Evolutionary conservation across 179 eudicot species (phyloP).

Genomic region (Kewa caespitosa): DNA sequence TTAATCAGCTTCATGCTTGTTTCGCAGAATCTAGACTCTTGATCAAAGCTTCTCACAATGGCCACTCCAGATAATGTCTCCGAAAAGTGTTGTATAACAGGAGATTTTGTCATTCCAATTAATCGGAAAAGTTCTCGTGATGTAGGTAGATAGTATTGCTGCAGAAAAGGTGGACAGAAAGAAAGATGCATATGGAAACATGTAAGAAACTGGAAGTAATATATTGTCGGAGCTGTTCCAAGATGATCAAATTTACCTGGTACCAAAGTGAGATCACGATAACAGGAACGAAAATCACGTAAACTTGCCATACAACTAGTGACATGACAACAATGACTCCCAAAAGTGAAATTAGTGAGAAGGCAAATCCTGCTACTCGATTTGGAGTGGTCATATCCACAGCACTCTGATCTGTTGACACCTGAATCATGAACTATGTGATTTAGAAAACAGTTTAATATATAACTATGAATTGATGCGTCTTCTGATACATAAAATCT

Average conservation of each 20-base stretch:
- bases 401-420: constrained; percentile 78
- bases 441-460: neutral
- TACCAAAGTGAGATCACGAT: constrained; percentile 55
- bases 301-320: constrained; percentile 86
- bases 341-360: constrained; percentile 66
- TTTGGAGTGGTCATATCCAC: constrained; percentile 60
- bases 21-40: constrained; percentile 59
- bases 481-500: too few relatives aligned
- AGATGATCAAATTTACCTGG: constrained; percentile 42
- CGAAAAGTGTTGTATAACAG: constrained; percentile 74
- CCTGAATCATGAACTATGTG: constrained; percentile 42
- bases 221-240: neutral
- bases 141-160: constrained; percentile 77
- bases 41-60: constrained; percentile 82
- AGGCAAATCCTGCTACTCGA: constrained; percentile 51
- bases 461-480: neutral
- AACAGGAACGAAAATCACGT: constrained; percentile 64
- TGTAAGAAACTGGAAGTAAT: constrained; percentile 24
- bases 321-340: constrained; percentile 83
- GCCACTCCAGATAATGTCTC: constrained; percentile 80
- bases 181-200: neutral
- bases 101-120: constrained; percentile 75
- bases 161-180: constrained; percentile 8
- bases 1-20: constrained; percentile 54
- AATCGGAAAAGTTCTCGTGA: constrained; percentile 80